Evolutionary conservation across 805 yeast species (phyloP), one percentile per base, ranked within the genome.

Genomic region (Teunomyces cretensis): DNA sequence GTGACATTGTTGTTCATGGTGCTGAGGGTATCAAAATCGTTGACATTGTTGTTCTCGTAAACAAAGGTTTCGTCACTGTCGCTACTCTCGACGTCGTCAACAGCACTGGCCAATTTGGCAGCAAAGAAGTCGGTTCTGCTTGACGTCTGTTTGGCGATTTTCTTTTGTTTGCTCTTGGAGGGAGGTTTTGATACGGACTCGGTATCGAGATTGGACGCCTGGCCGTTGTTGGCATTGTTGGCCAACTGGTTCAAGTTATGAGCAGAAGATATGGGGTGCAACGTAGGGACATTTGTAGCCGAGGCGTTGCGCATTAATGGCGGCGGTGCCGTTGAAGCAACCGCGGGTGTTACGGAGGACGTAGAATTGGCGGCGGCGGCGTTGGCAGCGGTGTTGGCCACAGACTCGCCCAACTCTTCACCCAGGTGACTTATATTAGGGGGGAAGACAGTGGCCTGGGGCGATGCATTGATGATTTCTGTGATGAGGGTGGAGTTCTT

Each of bases 21-120:
- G 31, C 45, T 43, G 27, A 38, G 17, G 24, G 36, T 49, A 28
- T 61, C 67, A 30, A 45, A 56, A 36, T 61, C 66, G 47, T 60
- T 62, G 24, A 54, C 51, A 36, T 53, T 53, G 39, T 59, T 66
- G 39, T 72, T 80, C 57, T 91, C 97, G 62, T 92, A 92, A n/a
- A 92, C 97, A 74, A 94, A 92, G 1, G 96, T 89, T 62, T 94
- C 99, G 54, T 91, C 96, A 19, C 90, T 82, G 61, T 91, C 97
- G 28, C 91, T 84, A 33, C 86, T 81, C 49, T 86, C 88, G 36
- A 81, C 91, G 55, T 89, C 96, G 51, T 86, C 96, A 3, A 92
- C 95, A 1, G 98, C 98, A 45, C 89, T 84, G 7, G 97, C 98
- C 49, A 94, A 74, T 55, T 86, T 87, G 0, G 98, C 97, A 8